Conservation (phyloP, 2,329 filamentous ascomycete genomes). For the Fusarium nodosum region DNA sequence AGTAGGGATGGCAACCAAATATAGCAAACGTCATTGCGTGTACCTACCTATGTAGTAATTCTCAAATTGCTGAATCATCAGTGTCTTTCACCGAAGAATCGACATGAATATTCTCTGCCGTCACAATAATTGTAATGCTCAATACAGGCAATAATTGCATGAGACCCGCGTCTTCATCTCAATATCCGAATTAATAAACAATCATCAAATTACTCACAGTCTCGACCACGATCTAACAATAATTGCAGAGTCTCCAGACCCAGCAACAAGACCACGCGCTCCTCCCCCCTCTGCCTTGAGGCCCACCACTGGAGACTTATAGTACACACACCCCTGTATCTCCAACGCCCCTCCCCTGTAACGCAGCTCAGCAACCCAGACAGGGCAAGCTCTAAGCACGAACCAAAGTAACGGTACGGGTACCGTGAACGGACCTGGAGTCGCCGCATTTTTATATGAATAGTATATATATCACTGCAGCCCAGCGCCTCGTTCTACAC, state of each 20-base stretch:
- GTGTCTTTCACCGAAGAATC: neutral
- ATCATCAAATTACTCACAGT: constrained; percentile 39
- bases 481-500: constrained; percentile 23
- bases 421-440: constrained; percentile 27
- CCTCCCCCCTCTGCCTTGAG: constrained; percentile 6
- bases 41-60: neutral
- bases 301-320: constrained; percentile 11
- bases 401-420: constrained; percentile 46
- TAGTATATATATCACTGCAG: constrained; percentile 46
- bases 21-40: constrained; percentile 9
- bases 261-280: constrained; percentile 37
- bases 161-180: neutral
- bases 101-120: neutral
- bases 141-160: neutral
- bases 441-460: constrained; percentile 39
- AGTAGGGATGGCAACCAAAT: neutral
- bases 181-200: constrained; percentile 20
- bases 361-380: constrained; percentile 39
- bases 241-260: constrained; percentile 39
- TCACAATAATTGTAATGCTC: constrained; percentile 2
- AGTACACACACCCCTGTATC: constrained; percentile 29
- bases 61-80: constrained; percentile 2
- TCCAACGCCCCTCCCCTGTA: constrained; percentile 38
- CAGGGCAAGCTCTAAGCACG: constrained; percentile 39
- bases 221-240: constrained; percentile 40